A percentile compares a stretch with the other conserved stretches of the same genome.
These are phyloP conservation scores for Pyrenochaeta sp. DNA, from an alignment of 2,329 filamentous ascomycete species.

Conservation along the genomic window DNA sequence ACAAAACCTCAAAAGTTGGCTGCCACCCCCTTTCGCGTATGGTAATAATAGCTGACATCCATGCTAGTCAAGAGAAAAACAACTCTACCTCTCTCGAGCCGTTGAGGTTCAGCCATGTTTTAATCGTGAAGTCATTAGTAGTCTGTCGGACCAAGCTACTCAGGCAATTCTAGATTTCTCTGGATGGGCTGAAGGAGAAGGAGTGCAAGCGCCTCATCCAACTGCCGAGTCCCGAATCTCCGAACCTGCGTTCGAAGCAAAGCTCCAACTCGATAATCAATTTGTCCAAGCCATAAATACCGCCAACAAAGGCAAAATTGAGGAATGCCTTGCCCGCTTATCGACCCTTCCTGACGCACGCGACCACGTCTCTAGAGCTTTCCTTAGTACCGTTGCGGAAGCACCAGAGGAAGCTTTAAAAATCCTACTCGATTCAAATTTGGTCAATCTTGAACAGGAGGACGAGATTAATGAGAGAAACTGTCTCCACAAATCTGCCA, in stretches of 20 bases:
- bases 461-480: slow-evolving; percentile 99
- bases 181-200: slow-evolving; percentile 96
- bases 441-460: slow-evolving; percentile 90
- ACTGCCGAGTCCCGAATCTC: slow-evolving; percentile 39
- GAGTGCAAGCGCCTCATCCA: slow-evolving; percentile 72
- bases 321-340: slow-evolving; percentile 82
- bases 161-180: slow-evolving; percentile 95
- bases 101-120: slow-evolving; percentile 99
- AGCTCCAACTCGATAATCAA: slow-evolving; percentile 88
- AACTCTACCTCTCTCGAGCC: slow-evolving; percentile 92
- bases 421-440: slow-evolving; percentile 77
- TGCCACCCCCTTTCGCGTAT: slow-evolving; percentile 20
- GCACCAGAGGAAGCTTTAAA: slow-evolving; percentile 79
- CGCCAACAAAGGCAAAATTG: slow-evolving; percentile 78
- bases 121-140: slow-evolving; percentile 95
- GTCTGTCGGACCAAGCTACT: slow-evolving; percentile 94
- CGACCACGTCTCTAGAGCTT: slow-evolving; percentile 87
- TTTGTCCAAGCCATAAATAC: slow-evolving; percentile 86
- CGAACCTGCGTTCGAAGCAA: slow-evolving; percentile 66
- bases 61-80: slow-evolving; percentile 86
- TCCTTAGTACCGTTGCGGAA: slow-evolving; percentile 87
- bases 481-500: slow-evolving; percentile 94
- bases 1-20: slow-evolving; percentile 92
- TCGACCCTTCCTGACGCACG: slow-evolving; percentile 66
- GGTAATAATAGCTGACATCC: slow-evolving; percentile 40